phyloP scores from a whole-genome alignment of 2,329 filamentous ascomycete genomes.

The Trichoderma sp. region DNA sequence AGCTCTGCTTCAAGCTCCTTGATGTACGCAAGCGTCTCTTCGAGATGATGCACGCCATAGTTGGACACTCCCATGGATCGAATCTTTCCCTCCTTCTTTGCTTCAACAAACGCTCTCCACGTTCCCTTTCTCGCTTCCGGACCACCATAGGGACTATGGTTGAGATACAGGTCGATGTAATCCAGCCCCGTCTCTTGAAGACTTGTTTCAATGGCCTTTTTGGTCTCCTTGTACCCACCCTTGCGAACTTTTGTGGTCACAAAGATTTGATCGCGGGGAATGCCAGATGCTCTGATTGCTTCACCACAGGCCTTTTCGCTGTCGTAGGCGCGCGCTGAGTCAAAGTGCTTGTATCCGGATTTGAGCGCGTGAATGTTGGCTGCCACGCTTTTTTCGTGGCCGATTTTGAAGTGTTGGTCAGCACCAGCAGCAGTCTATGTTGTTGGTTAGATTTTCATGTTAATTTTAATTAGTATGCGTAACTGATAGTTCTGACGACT shows the following conservation, averaged over 20 bases:
- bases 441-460: neutral
- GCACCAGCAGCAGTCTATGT: neutral
- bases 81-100: constrained; percentile 57
- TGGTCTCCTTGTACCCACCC: constrained; percentile 46
- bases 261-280: constrained; percentile 60
- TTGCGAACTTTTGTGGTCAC: constrained; percentile 70
- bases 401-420: neutral
- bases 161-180: constrained; percentile 69
- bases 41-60: constrained; percentile 64
- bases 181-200: constrained; percentile 34
- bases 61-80: constrained; percentile 72
- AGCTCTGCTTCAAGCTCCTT: constrained; percentile 30
- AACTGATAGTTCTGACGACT: neutral
- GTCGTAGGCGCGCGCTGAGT: constrained; percentile 61
- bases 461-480: neutral
- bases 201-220: neutral
- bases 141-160: constrained; percentile 60
- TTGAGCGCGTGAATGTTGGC: constrained; percentile 44
- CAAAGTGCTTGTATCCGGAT: constrained; percentile 61
- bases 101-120: constrained; percentile 64
- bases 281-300: constrained; percentile 55
- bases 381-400: neutral
- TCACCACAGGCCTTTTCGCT: constrained; percentile 67
- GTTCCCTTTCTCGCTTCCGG: constrained; percentile 55
- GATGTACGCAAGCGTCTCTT: constrained; percentile 66